Conservation (phyloP, 1,284 basidiomycete species). For the Moesziomyces antarcticus region DNA sequence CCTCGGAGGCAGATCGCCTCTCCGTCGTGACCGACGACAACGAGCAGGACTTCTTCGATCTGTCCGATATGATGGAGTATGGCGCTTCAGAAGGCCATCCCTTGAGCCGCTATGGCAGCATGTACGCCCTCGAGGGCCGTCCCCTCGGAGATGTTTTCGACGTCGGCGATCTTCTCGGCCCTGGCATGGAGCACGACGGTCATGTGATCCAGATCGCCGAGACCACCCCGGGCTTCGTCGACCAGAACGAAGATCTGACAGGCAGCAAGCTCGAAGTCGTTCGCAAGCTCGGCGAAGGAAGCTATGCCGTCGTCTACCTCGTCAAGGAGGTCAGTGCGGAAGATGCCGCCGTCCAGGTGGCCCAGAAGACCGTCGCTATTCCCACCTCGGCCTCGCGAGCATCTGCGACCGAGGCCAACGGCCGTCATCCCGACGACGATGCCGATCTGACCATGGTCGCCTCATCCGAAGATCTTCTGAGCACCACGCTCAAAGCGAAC, state of each 20-base stretch:
- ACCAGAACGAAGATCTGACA: constrained; percentile 51
- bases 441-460: constrained; percentile 40
- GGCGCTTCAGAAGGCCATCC: constrained; percentile 36
- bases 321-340: constrained; percentile 60
- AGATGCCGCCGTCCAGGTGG: constrained; percentile 12
- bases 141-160: constrained; percentile 57
- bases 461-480: constrained; percentile 43
- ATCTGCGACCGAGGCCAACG: neutral
- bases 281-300: constrained; percentile 63
- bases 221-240: constrained; percentile 58
- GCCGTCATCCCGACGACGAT: constrained; percentile 20
- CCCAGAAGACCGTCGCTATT: constrained; percentile 20
- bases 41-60: constrained; percentile 56
- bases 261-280: constrained; percentile 61
- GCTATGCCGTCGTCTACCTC: constrained; percentile 66
- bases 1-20: constrained; percentile 31
- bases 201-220: constrained; percentile 59
- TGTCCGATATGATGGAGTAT: constrained; percentile 59
- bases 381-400: constrained; percentile 15
- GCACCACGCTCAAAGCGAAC: constrained; percentile 42
- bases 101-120: constrained; percentile 30
- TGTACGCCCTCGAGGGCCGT: constrained; percentile 21
- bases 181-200: constrained; percentile 63
- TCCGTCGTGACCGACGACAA: constrained; percentile 32
- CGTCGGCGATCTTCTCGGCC: constrained; percentile 61